These are phyloP conservation scores for Passiflora organensis DNA, from an alignment of 345 rosid species.

Conservation along the genomic window DNA sequence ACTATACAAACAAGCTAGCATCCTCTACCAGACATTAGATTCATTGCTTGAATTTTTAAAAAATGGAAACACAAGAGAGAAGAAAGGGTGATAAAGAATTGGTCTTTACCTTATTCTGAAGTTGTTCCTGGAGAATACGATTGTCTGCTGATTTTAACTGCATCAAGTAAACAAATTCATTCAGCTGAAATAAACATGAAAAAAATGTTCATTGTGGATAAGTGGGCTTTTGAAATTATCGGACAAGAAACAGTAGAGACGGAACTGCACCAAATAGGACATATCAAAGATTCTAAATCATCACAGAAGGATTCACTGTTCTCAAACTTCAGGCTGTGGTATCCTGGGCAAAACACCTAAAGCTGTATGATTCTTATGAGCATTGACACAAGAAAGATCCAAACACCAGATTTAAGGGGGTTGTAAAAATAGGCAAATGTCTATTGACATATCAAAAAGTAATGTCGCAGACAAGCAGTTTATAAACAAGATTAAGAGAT, in stretches of 20 bases:
- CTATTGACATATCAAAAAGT: too few species aligned
- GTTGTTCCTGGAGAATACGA: constrained; percentile 93
- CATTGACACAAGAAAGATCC: too few species aligned
- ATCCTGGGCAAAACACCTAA: too few species aligned
- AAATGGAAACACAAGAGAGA: neutral
- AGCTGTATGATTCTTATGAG: too few species aligned
- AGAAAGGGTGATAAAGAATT: constrained; percentile 2
- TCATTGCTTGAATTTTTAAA: neutral
- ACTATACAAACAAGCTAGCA: constrained; percentile 1
- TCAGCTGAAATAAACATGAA: constrained; percentile 9
- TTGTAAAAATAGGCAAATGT: too few species aligned
- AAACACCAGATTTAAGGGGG: too few species aligned
- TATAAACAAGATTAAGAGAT: too few species aligned
- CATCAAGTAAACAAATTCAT: constrained; percentile 25
- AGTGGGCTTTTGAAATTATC: neutral
- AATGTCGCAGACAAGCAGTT: too few species aligned
- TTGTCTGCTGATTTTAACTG: constrained; percentile 98
- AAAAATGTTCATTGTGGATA: neutral
- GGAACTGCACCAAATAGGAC: too few species aligned
- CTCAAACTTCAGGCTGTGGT: too few species aligned
- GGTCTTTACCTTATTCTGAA: constrained; percentile 69
- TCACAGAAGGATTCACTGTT: too few species aligned
- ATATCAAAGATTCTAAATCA: too few species aligned
- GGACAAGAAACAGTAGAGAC: neutral
- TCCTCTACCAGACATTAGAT: neutral